A percentile compares a stretch with the other conserved stretches of the same genome.
Conservation (phyloP, 1,139 yeast species). For the Torulaspora pretoriensis region DNA sequence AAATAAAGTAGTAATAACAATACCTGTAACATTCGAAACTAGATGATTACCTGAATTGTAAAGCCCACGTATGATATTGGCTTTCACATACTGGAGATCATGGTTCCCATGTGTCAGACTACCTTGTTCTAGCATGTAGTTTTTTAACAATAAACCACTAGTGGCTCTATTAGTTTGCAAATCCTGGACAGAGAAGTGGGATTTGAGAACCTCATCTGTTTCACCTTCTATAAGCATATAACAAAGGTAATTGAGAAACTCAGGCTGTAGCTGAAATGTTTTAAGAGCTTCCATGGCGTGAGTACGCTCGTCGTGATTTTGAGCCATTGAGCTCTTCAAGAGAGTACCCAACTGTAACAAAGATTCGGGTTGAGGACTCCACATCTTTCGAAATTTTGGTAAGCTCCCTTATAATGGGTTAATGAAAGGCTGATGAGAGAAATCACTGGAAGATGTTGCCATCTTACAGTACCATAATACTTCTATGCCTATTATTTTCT, state of each 20-base stretch:
- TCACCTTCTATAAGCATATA: conserved; percentile 59
- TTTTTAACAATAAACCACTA: conserved; percentile 82
- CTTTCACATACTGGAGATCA: conserved; percentile 48
- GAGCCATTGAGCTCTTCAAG: conserved; percentile 62
- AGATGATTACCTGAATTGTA: conserved; percentile 49
- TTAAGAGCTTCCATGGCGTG: conserved; percentile 63
- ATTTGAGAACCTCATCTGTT: conserved; percentile 38
- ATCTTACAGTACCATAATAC: too few relatives aligned
- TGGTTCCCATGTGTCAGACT: conserved; percentile 21
- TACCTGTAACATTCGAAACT: conserved; percentile 85
- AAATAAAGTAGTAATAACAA: conserved; percentile 79
- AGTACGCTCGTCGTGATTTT: conserved; percentile 50
- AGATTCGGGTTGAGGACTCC: conserved; percentile 64
- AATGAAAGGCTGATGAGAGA: too few relatives aligned
- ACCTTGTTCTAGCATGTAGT: conserved; percentile 48
- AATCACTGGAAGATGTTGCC: too few relatives aligned
- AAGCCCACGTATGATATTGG: conserved; percentile 66
- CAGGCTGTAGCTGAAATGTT: conserved; percentile 65
- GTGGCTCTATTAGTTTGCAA: conserved; percentile 67
- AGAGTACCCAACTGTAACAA: conserved; percentile 60
- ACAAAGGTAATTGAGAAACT: conserved; percentile 73
- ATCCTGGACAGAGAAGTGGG: conserved; percentile 22
- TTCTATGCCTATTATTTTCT: not conserved
- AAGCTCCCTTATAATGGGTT: too few relatives aligned
- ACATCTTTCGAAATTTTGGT: conserved; percentile 27